Base-by-base conservation (phyloP, 2,329 filamentous ascomycete genomes). In the Aureobasidium sp. region DNA sequence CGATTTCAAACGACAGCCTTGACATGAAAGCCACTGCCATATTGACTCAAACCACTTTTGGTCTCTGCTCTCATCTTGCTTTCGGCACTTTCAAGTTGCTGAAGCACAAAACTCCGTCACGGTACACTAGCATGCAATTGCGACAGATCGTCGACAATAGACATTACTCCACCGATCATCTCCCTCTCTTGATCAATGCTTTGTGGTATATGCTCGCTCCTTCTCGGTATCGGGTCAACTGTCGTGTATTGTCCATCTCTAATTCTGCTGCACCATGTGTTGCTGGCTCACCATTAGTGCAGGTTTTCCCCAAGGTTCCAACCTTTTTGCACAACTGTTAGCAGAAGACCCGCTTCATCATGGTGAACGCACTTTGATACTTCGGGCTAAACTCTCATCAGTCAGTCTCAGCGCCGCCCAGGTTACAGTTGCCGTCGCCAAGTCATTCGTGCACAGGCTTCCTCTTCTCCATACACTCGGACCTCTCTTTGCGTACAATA, bases 371-470 rank as follows among this genome's bases (percentile, higher is more conserved):
- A 23, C n/a, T 10, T 36, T 13, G n/a, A 13, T 3, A 9, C 13
- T 26, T 12, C n/a, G 36, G 3, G 6, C 4, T 20, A 23, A 42
- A 26, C 26, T 56, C 20, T 39, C 34, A 39, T 13, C 32, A 37
- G 34, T 52, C 32, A 39, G 48, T 39, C 41, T 13, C 41, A 44
- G 41, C 41, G 26, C 6, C 23, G 34, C 5, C 9, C 39, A 29
- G 39, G 26, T 15, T 17, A 41, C 13, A n/a, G 47, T 39, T 46
- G 53, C 29, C 53, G 41, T 46, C 41, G 41, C 15, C 34, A 57
- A 29, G 53, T 57, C 20, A 44, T 5, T 42, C 44, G 56, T 6
- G 56, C 56, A 59, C 56, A 59, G 44, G 56, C 56, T 48, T 59
- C 44, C 44, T 59, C 34, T 48, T 29, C 42, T 47, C 56, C 56